Conservation (phyloP, 108 stramenopile genomes). For the Cyclostephanos invisitatus region DNA sequence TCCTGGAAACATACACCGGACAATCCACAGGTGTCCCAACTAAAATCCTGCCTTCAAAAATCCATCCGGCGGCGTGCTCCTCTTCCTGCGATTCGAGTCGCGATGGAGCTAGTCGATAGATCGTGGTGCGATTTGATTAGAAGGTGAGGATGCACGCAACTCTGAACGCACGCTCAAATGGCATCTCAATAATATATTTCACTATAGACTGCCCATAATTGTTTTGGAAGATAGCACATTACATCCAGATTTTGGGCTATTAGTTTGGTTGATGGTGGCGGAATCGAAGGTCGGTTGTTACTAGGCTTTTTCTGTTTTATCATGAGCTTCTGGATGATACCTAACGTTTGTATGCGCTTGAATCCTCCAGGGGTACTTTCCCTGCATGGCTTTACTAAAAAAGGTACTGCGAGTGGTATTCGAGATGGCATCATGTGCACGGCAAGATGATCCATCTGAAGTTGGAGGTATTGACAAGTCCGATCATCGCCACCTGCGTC, state of each 20-base stretch:
- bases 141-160: background rate
- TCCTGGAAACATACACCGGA: background rate
- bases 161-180: background rate
- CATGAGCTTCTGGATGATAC: background rate
- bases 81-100: slow-evolving; percentile 78
- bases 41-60: slow-evolving; percentile 92
- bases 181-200: background rate
- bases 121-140: slow-evolving; percentile 68
- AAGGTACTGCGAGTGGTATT: slow-evolving; percentile 70
- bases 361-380: slow-evolving; percentile 31
- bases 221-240: slow-evolving; percentile 87
- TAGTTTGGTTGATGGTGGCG: slow-evolving; percentile 91
- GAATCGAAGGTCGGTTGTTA: slow-evolving; percentile 67
- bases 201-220: slow-evolving; percentile 79
- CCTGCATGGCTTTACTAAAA: slow-evolving; percentile 31
- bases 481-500: background rate
- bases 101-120: slow-evolving; percentile 81
- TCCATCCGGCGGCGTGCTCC: slow-evolving; percentile 75
- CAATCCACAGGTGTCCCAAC: slow-evolving; percentile 46
- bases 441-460: slow-evolving; percentile 45
- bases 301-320: background rate
- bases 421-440: slow-evolving; percentile 80
- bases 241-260: slow-evolving; percentile 81
- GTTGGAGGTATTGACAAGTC: background rate
- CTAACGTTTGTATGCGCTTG: background rate